A percentile compares a stretch with the other conserved stretches of the same genome.
Conservation (phyloP, 495 filamentous ascomycete genomes). For the Aspergillus affinis region DNA sequence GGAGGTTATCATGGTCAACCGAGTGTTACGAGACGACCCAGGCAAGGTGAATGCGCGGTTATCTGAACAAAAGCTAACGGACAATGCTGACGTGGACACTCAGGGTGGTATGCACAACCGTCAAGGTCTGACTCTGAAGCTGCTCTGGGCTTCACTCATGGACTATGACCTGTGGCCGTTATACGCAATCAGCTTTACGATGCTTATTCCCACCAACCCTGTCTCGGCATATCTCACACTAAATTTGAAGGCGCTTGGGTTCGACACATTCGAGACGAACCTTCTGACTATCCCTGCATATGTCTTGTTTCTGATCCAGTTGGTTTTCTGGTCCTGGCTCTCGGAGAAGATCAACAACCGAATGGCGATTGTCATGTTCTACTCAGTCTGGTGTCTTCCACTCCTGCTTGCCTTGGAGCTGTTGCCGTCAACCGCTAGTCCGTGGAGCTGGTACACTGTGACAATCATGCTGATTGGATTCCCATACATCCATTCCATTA, state of each 20-base stretch:
- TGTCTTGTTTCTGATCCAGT: constrained; percentile 19
- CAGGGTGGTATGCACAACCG: constrained; percentile 23
- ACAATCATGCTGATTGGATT: constrained; percentile 23
- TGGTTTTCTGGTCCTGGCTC: constrained; percentile 55
- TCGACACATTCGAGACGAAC: constrained; percentile 60
- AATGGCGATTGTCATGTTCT: constrained; percentile 32
- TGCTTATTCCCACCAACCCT: constrained; percentile 10
- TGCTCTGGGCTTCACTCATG: constrained; percentile 48
- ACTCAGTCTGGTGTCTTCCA: constrained; percentile 59
- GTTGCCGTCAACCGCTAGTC: constrained; percentile 12
- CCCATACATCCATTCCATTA: constrained; percentile 31
- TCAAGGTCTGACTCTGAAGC: constrained; percentile 50
- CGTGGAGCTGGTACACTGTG: constrained; percentile 18
- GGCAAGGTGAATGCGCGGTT: constrained; percentile 42
- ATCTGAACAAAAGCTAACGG: no score
- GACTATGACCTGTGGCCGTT: constrained; percentile 63
- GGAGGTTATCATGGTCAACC: constrained; percentile 63
- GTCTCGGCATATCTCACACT: constrained; percentile 51
- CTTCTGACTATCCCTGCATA: constrained; percentile 53
- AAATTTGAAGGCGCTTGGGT: constrained; percentile 51
- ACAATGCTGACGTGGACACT: no score
- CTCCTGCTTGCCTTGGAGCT: constrained; percentile 27
- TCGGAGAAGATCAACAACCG: constrained; percentile 59
- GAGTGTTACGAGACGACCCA: constrained; percentile 64
- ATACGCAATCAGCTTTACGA: constrained; percentile 13